phyloP scores from a whole-genome alignment of 768 basidiomycete species.

The Cyclocybe aegerita region DNA sequence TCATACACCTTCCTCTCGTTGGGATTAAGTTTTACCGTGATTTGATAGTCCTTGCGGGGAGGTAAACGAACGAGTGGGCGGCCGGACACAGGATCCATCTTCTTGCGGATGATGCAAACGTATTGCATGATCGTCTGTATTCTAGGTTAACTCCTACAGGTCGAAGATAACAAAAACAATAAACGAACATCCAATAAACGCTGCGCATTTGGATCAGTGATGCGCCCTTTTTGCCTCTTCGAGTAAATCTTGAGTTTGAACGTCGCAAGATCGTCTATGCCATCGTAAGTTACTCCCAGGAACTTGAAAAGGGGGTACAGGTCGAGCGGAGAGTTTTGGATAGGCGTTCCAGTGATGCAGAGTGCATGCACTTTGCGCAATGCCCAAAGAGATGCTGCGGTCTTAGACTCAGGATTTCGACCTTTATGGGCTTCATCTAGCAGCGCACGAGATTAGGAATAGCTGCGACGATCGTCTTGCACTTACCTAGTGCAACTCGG shows the following conservation, averaged over 20 bases:
- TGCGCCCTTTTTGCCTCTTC: not conserved
- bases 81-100: slow-evolving; percentile 1
- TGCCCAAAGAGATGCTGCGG: slow-evolving; percentile 4
- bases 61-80: slow-evolving; percentile 3
- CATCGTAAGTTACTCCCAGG: slow-evolving; percentile 4
- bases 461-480: too few relatives aligned
- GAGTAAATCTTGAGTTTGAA: not conserved
- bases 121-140: slow-evolving; percentile 3
- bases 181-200: not conserved
- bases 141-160: not conserved
- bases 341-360: slow-evolving; percentile 13
- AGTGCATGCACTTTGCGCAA: slow-evolving; percentile 7
- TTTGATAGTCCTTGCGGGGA: not conserved
- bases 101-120: slow-evolving; percentile 7
- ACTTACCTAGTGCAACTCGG: too few relatives aligned
- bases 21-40: slow-evolving; percentile 1
- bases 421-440: slow-evolving; percentile 11
- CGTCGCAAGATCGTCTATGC: not conserved
- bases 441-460: too few relatives aligned
- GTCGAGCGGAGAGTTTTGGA: slow-evolving; percentile 8
- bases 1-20: slow-evolving; percentile 4
- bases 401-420: slow-evolving; percentile 8
- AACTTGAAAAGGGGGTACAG: slow-evolving; percentile 3
- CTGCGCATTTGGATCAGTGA: not conserved
- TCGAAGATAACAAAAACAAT: not conserved